Percentiles rank a stretch among this genome's conserved stretches.
Conservation (phyloP, 139 green algal genomes). For the Picochlorum costavermella region DNA sequence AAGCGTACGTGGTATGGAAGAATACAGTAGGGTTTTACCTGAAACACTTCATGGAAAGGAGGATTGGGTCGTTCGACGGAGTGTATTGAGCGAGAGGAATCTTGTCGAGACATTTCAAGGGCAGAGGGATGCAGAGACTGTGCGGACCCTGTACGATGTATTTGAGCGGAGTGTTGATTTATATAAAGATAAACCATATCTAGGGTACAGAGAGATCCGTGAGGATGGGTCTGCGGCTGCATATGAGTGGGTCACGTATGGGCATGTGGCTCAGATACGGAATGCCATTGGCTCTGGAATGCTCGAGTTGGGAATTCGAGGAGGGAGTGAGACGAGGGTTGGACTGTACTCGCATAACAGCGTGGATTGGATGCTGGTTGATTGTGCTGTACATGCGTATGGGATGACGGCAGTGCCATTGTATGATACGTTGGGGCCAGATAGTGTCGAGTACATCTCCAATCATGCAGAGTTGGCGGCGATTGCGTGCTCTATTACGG, state of each 20-base stretch:
- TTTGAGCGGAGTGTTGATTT: constrained; percentile 59
- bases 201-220: constrained; percentile 32
- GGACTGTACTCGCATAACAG: constrained; percentile 80
- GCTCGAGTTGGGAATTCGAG: constrained; percentile 68
- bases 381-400: constrained; percentile 79
- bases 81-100: constrained; percentile 47
- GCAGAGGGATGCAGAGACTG: constrained; percentile 52
- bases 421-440: constrained; percentile 94
- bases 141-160: constrained; percentile 86
- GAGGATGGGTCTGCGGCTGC: constrained; percentile 23
- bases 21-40: constrained; percentile 49
- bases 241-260: constrained; percentile 62
- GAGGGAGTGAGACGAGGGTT: constrained; percentile 39
- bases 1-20: background rate
- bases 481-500: constrained; percentile 59
- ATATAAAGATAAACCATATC: constrained; percentile 53
- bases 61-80: constrained; percentile 68
- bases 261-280: constrained; percentile 52
- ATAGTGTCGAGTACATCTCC: constrained; percentile 89
- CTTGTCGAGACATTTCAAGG: constrained; percentile 65
- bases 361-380: constrained; percentile 83
- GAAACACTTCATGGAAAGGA: constrained; percentile 59
- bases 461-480: constrained; percentile 84
- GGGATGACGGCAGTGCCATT: constrained; percentile 83
- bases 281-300: constrained; percentile 82